phyloP scores from a whole-genome alignment of 2,329 filamentous ascomycete genomes.

The Aspergillus tubingensis region DNA sequence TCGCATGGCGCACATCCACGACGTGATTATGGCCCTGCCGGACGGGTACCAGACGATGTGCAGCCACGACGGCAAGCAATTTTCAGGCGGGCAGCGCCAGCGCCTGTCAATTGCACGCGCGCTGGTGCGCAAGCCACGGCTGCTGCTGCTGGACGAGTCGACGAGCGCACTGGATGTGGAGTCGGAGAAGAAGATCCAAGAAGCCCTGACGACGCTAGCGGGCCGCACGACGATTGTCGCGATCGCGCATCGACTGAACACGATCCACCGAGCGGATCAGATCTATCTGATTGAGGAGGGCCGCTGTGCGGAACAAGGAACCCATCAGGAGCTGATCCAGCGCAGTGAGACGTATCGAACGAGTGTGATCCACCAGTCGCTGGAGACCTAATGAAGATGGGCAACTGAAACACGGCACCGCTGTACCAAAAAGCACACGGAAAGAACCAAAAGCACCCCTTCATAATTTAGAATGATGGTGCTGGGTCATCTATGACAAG shows the following conservation, averaged over 20 bases:
- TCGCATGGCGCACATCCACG: conserved; percentile 69
- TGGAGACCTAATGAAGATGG: conserved; percentile 31
- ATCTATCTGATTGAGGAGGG: conserved; percentile 66
- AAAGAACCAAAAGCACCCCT: not conserved
- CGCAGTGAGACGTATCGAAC: conserved; percentile 53
- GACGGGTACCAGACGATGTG: conserved; percentile 66
- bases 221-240: conserved; percentile 42
- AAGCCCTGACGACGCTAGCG: conserved; percentile 38
- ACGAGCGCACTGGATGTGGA: conserved; percentile 61
- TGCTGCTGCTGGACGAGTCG: conserved; percentile 62
- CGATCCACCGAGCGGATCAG: conserved; percentile 66
- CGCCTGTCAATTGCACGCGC: conserved; percentile 61
- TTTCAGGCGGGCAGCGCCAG: conserved; percentile 62
- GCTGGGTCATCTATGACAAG: not conserved
- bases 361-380: conserved; percentile 53
- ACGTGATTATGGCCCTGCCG: conserved; percentile 63
- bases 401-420: not conserved
- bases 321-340: conserved; percentile 52
- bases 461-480: not conserved
- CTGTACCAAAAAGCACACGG: not conserved
- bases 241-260: conserved; percentile 46
- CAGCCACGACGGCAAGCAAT: conserved; percentile 55
- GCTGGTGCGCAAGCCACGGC: conserved; percentile 54
- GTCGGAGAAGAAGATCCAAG: conserved; percentile 52
- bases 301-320: conserved; percentile 51